phyloP scores from a whole-genome alignment of 1,284 basidiomycete genomes.

The Trametes pubescens region DNA sequence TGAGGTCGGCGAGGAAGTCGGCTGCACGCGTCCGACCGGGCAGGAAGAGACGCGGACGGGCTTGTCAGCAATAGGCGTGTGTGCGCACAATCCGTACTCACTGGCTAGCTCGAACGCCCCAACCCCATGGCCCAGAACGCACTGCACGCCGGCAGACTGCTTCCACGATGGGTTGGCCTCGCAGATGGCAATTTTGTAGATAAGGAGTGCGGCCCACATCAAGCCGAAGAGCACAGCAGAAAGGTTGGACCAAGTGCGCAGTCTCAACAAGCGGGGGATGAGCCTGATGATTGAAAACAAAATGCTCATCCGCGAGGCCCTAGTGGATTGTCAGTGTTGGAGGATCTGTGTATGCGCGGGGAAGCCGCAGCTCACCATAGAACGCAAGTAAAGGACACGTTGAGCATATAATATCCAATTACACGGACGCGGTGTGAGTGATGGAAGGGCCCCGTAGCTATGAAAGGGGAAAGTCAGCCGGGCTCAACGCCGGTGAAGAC shows the following conservation, averaged over 20 bases:
- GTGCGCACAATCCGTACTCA: constrained; percentile 23
- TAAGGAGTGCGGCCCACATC: constrained; percentile 39
- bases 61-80: neutral
- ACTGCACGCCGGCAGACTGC: constrained; percentile 32
- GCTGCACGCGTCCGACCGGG: constrained; percentile 21
- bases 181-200: constrained; percentile 38
- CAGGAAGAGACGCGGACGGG: too few relatives aligned
- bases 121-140: constrained; percentile 39
- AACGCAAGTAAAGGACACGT: constrained; percentile 38
- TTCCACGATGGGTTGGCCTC: constrained; percentile 38
- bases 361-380: constrained; percentile 36
- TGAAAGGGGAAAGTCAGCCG: neutral
- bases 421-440: constrained; percentile 35
- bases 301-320: constrained; percentile 44
- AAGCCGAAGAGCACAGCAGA: constrained; percentile 33
- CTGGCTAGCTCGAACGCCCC: constrained; percentile 40
- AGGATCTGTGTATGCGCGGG: neutral
- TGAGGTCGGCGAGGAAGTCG: constrained; percentile 40
- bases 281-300: constrained; percentile 41
- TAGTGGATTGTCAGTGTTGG: constrained; percentile 8
- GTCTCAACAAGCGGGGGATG: constrained; percentile 37
- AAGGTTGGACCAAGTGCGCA: constrained; percentile 32
- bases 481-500: neutral
- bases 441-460: constrained; percentile 25
- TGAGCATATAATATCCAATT: constrained; percentile 41